Conservation (phyloP, 1,284 basidiomycete genomes). For the Leccinum variabile region DNA sequence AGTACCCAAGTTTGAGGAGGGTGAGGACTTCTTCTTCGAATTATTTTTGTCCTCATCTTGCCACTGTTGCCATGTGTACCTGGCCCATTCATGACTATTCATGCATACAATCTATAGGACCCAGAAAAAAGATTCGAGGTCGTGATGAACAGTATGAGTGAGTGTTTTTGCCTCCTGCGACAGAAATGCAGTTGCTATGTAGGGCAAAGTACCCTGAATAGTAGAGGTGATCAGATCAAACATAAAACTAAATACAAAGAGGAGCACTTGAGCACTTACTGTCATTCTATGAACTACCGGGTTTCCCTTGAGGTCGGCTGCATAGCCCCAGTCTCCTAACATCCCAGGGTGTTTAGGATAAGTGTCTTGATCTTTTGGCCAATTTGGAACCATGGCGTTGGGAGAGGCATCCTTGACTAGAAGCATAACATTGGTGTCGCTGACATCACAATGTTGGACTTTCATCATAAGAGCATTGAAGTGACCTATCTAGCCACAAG, state of each 20-base stretch:
- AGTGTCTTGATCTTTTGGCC: neutral
- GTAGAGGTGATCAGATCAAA: neutral
- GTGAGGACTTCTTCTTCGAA: neutral
- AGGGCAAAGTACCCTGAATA: neutral
- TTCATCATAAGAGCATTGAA: neutral
- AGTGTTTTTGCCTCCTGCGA: neutral
- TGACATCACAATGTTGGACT: neutral
- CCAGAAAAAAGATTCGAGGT: slow-evolving; percentile 2
- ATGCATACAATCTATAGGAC: neutral
- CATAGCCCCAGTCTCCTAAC: neutral
- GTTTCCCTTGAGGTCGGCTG: neutral
- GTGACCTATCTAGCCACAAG: neutral
- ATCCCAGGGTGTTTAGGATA: neutral
- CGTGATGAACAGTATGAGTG: neutral
- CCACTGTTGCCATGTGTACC: neutral
- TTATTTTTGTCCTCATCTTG: neutral
- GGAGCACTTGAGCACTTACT: neutral
- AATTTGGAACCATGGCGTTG: neutral
- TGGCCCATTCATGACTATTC: neutral
- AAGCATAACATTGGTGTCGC: neutral
- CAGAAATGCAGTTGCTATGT: neutral
- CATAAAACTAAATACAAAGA: neutral
- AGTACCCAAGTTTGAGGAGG: neutral
- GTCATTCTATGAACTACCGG: neutral
- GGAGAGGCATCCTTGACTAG: neutral